Conservation (phyloP, 768 basidiomycete genomes). For the Rhizopogon rudus region DNA sequence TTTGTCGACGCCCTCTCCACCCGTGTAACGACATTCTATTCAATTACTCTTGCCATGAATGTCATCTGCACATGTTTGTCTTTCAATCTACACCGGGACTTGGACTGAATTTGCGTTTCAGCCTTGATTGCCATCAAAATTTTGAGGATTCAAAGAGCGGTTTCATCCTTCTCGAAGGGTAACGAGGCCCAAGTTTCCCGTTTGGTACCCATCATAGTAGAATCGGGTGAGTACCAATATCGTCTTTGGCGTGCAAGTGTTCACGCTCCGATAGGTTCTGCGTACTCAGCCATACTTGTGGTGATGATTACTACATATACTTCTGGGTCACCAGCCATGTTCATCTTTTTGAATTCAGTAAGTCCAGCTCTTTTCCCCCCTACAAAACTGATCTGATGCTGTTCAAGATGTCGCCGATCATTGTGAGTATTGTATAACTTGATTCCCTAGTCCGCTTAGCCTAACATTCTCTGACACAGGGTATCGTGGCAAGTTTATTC, state of each 20-base stretch:
- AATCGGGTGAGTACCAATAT: constrained; percentile 12
- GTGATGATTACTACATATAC: constrained; percentile 13
- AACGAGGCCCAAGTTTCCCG: constrained; percentile 5
- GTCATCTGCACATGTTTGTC: constrained; percentile 23
- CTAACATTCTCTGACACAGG: constrained; percentile 1
- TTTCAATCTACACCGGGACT: neutral
- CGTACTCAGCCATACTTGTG: constrained; percentile 13
- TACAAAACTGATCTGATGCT: neutral
- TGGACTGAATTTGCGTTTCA: neutral
- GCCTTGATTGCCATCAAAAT: constrained; percentile 20
- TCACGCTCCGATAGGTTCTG: constrained; percentile 6
- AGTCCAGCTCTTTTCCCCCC: neutral
- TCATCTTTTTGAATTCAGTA: constrained; percentile 15
- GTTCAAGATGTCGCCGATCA: constrained; percentile 11
- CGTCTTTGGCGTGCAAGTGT: too few species aligned
- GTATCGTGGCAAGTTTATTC: constrained; percentile 13
- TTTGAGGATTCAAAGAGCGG: constrained; percentile 15
- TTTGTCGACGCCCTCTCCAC: constrained; percentile 14
- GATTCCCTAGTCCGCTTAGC: neutral
- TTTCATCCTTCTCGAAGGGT: constrained; percentile 2
- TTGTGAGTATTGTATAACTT: constrained; percentile 8
- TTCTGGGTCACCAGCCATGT: constrained; percentile 9
- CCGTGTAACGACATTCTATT: constrained; percentile 20
- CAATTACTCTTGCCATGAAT: constrained; percentile 19
- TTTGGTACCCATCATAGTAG: constrained; percentile 13